These are phyloP conservation scores for Alternaria novae-zelandiae DNA, from an alignment of 2,329 filamentous ascomycete genomes.

Conservation along the genomic window DNA sequence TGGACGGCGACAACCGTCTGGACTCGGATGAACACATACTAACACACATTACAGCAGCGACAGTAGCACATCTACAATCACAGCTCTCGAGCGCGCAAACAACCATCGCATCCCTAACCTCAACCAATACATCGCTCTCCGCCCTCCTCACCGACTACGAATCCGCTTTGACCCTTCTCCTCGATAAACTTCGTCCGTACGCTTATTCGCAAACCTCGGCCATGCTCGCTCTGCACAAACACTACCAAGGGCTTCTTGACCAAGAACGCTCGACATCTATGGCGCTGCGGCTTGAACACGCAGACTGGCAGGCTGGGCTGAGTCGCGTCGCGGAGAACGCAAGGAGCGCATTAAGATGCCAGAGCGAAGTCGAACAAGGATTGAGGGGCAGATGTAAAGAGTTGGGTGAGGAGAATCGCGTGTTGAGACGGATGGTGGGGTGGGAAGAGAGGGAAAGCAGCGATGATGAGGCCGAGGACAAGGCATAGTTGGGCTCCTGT, in stretches of 20 bases:
- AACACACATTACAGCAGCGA: slow-evolving; percentile 31
- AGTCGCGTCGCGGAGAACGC: slow-evolving; percentile 52
- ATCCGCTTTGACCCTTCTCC: slow-evolving; percentile 46
- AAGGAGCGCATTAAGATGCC: slow-evolving; percentile 47
- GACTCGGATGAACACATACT: background rate
- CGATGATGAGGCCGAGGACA: slow-evolving; percentile 48
- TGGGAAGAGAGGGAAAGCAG: slow-evolving; percentile 53
- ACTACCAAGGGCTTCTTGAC: slow-evolving; percentile 55
- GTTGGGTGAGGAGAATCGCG: slow-evolving; percentile 56
- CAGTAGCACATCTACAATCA: slow-evolving; percentile 38
- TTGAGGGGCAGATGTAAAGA: slow-evolving; percentile 49
- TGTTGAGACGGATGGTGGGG: slow-evolving; percentile 53
- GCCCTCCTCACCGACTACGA: slow-evolving; percentile 51
- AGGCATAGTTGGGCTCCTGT: background rate
- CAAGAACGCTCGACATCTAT: slow-evolving; percentile 53
- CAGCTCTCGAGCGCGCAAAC: slow-evolving; percentile 40
- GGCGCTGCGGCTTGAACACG: slow-evolving; percentile 55
- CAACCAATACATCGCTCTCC: slow-evolving; percentile 34
- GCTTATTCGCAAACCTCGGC: slow-evolving; percentile 52
- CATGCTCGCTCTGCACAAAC: slow-evolving; percentile 54
- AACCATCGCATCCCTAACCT: slow-evolving; percentile 31
- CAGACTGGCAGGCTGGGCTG: slow-evolving; percentile 57
- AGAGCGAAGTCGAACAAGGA: slow-evolving; percentile 47
- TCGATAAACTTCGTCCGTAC: slow-evolving; percentile 43
- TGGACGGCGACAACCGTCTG: background rate